Conservation (phyloP, 768 basidiomycete species). For the Psilocybe tampanensis region DNA sequence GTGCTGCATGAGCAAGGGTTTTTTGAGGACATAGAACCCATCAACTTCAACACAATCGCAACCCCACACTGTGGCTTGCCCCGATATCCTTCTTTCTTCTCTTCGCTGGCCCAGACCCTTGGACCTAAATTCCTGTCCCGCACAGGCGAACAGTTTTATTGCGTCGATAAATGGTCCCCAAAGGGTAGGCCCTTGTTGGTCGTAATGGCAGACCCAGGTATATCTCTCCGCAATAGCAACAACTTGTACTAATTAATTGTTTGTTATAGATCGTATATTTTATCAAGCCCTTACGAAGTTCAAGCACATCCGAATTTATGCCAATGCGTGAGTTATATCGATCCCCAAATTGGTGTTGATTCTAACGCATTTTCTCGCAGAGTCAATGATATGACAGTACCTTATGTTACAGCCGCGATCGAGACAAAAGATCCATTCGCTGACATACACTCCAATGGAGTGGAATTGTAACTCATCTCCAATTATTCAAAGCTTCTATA, state of each 20-base stretch:
- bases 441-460: conserved; percentile 53
- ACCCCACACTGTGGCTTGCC: conserved; percentile 84
- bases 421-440: conserved; percentile 69
- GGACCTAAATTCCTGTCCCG: conserved; percentile 74
- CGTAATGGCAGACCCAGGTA: conserved; percentile 81
- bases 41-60: conserved; percentile 84
- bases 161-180: conserved; percentile 70
- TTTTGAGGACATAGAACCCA: conserved; percentile 69
- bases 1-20: conserved; percentile 69
- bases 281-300: conserved; percentile 73
- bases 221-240: conserved; percentile 14
- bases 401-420: conserved; percentile 79
- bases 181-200: conserved; percentile 69
- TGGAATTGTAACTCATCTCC: conserved; percentile 54
- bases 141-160: conserved; percentile 81
- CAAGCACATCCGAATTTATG: conserved; percentile 72
- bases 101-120: conserved; percentile 50
- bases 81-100: conserved; percentile 60
- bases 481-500: background rate
- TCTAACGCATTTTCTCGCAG: conserved; percentile 32
- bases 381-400: conserved; percentile 78
- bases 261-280: conserved; percentile 64
- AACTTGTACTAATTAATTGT: background rate
- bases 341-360: background rate
- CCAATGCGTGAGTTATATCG: conserved; percentile 64